Conservation (phyloP, 2,329 filamentous ascomycete genomes). For the Claviceps paspali region DNA sequence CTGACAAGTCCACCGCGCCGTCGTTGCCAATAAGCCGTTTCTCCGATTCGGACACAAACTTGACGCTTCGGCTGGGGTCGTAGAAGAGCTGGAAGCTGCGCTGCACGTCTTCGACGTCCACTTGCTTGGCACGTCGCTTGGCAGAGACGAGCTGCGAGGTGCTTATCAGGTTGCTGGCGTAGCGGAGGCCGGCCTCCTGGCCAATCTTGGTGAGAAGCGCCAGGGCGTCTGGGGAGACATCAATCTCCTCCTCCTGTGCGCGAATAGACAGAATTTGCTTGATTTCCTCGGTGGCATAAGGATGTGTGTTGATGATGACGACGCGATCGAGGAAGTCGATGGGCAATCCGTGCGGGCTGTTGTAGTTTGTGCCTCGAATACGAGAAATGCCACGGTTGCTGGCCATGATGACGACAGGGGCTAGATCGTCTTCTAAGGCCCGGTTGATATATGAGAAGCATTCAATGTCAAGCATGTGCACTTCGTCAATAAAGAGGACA, state of each 20-base stretch:
- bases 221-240: slow-evolving; percentile 76
- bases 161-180: slow-evolving; percentile 95
- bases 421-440: slow-evolving; percentile 83
- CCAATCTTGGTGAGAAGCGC: slow-evolving; percentile 93
- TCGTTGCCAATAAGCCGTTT: slow-evolving; percentile 83
- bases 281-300: slow-evolving; percentile 73
- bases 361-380: slow-evolving; percentile 88
- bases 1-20: slow-evolving; percentile 59
- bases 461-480: slow-evolving; percentile 99
- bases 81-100: slow-evolving; percentile 90
- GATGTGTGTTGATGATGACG: slow-evolving; percentile 86
- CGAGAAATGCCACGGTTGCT: slow-evolving; percentile 86
- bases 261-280: slow-evolving; percentile 84
- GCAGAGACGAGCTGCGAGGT: slow-evolving; percentile 77
- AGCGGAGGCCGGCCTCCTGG: slow-evolving; percentile 77
- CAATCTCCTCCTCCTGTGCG: slow-evolving; percentile 90
- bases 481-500: slow-evolving; percentile 95
- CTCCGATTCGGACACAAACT: slow-evolving; percentile 81
- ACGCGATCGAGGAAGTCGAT: slow-evolving; percentile 93
- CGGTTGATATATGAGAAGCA: slow-evolving; percentile 99
- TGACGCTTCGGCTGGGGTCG: slow-evolving; percentile 73
- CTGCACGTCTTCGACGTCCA: slow-evolving; percentile 78
- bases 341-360: slow-evolving; percentile 81
- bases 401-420: slow-evolving; percentile 97
- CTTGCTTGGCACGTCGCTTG: slow-evolving; percentile 74